Evolutionary conservation across 768 basidiomycete species (phyloP).

Genomic region (Mycena haematopus): DNA sequence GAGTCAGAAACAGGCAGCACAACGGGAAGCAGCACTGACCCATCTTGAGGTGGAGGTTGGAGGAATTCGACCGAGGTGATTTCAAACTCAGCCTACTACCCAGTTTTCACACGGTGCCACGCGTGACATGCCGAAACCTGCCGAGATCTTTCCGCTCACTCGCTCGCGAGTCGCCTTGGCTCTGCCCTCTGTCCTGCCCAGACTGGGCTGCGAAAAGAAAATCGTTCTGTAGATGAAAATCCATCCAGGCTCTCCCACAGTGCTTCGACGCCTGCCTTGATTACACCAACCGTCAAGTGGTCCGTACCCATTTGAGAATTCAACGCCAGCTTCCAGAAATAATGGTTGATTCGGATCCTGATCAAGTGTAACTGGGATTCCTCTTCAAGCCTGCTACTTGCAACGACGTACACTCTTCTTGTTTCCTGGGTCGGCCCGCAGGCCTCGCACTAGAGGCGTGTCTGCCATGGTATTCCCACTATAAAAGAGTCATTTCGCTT

Average conservation of each 20-base stretch:
- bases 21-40: slow-evolving; percentile 59
- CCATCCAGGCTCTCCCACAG: too few relatives aligned
- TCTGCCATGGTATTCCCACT: slow-evolving; percentile 7
- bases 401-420: neutral
- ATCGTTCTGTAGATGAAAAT: too few relatives aligned
- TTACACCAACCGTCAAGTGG: too few relatives aligned
- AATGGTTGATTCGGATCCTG: neutral
- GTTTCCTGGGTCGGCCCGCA: neutral
- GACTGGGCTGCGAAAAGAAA: too few relatives aligned
- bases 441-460: slow-evolving; percentile 21
- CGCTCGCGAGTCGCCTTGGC: too few relatives aligned
- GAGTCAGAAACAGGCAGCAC: slow-evolving; percentile 16
- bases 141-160: too few relatives aligned
- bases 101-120: neutral
- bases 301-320: neutral
- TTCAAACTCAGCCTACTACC: neutral
- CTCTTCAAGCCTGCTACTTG: neutral
- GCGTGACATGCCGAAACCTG: neutral
- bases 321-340: neutral
- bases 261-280: too few relatives aligned
- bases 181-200: too few relatives aligned
- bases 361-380: neutral
- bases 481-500: slow-evolving; percentile 8
- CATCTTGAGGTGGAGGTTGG: slow-evolving; percentile 58
- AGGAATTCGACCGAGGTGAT: neutral